phyloP scores from a whole-genome alignment of 306 rosid species.

The Acacia acuminata region DNA sequence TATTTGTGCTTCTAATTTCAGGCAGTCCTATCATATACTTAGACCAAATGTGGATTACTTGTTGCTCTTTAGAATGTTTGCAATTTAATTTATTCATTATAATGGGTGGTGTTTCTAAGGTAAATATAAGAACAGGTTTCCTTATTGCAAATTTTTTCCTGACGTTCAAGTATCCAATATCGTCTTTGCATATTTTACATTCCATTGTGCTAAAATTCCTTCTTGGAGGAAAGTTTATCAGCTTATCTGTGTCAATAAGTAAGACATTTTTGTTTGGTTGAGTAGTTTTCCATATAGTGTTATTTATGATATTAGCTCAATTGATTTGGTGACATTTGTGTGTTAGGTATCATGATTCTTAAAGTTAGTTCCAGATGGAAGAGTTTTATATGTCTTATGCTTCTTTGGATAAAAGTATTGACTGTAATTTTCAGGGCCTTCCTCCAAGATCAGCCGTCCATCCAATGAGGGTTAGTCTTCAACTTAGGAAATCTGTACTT shows the following conservation, averaged over 20 bases:
- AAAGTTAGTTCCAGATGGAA: neutral
- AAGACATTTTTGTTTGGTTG: slow-evolving; percentile 9
- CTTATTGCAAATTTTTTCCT: neutral
- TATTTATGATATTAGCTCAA: slow-evolving; percentile 27
- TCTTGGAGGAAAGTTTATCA: slow-evolving; percentile 16
- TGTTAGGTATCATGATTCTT: neutral
- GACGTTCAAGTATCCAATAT: neutral
- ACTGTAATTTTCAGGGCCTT: slow-evolving; percentile 72
- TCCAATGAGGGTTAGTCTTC: slow-evolving; percentile 92
- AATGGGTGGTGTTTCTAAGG: neutral
- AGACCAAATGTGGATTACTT: neutral
- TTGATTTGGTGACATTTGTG: slow-evolving; percentile 13
- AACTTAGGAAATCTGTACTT: slow-evolving; percentile 17
- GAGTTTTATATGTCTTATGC: slow-evolving; percentile 16
- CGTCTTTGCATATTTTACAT: neutral
- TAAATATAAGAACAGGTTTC: neutral
- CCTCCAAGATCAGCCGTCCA: slow-evolving; percentile 98
- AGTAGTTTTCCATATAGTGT: slow-evolving; percentile 20
- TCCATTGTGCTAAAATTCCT: neutral
- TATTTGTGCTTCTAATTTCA: slow-evolving; percentile 16
- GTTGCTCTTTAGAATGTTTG: slow-evolving; percentile 4
- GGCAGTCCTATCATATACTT: neutral
- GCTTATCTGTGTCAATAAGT: neutral
- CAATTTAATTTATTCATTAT: slow-evolving; percentile 4
- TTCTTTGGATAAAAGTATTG: slow-evolving; percentile 25